Evolutionary conservation across 106 monocot species (phyloP), one percentile per base, ranked within the genome.

Genomic region (Alisma plantagoaquatica): DNA sequence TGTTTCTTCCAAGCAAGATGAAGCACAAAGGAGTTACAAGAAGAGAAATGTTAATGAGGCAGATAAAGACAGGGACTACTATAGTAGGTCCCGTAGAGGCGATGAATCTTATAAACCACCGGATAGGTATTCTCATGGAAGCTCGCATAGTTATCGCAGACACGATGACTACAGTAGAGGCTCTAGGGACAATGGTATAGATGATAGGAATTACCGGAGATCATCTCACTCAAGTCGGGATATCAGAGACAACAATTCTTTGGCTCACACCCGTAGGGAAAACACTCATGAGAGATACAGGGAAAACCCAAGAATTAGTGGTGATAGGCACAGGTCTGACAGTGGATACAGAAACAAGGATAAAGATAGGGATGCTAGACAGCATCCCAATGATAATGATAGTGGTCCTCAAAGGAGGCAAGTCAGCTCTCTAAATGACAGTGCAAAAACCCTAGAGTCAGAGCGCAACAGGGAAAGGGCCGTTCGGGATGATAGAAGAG

Each of bases 201-300:
- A 69, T 49, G 73, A 63, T 8, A 82, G 59, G 51, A 62, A 29
- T 44, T 66, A 64, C 53, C 33, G 23, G 3, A 56, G 74, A 23
- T 69, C 65, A 31, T 69, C 66, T 56, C 56, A 56, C 10, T 71
- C 68, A 19, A 69, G 33, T n/a, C 61, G 61, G 35, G 84, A 75
- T 43, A 62, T 60, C 41, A 77, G 68, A 49, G 22, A 57, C 54
- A 67, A 43, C 1, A 61, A 22, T 26, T 70, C 12, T 44, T 65
- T 49, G 64, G 73, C 77, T 29, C 52, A 48, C 58, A 32, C 27
- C 10, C 76, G 57, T 30, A 46, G 51, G 41, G 70, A 70, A 25
- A 28, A 27, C 27, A 42, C 33, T 58, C 50, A 27, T 62, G 73
- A 73, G 33, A 76, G 61, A 60, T 53, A 33, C 27, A 48, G 71